These are phyloP conservation scores for Jaenimonas drosophilae DNA, from an alignment of 208 protist species.

Conservation along the genomic window DNA sequence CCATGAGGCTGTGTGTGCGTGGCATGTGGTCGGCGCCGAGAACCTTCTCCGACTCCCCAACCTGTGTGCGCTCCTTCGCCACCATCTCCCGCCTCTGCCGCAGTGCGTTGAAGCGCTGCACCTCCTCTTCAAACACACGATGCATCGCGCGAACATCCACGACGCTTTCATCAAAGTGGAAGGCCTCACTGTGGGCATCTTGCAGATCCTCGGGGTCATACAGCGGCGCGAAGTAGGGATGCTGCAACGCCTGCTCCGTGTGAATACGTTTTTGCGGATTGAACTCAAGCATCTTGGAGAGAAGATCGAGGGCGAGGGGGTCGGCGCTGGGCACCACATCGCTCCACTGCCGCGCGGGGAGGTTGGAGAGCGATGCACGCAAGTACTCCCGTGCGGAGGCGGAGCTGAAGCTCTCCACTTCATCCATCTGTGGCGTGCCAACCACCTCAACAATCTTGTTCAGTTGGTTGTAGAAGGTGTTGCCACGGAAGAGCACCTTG, in stretches of 20 bases:
- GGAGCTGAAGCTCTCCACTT: slow-evolving; percentile 83
- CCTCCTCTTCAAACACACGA: slow-evolving; percentile 56
- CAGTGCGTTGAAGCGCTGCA: slow-evolving; percentile 55
- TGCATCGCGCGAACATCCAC: slow-evolving; percentile 64
- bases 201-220: slow-evolving; percentile 74
- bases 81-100: slow-evolving; percentile 37
- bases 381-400: slow-evolving; percentile 81
- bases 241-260: slow-evolving; percentile 74
- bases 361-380: slow-evolving; percentile 53
- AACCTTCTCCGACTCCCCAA: slow-evolving; percentile 19
- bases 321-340: slow-evolving; percentile 63
- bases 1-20: slow-evolving; percentile 78
- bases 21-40: slow-evolving; percentile 63
- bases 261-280: slow-evolving; percentile 76
- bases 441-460: slow-evolving; percentile 90
- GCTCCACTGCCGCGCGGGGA: slow-evolving; percentile 33
- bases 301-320: slow-evolving; percentile 61
- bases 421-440: slow-evolving; percentile 84
- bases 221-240: slow-evolving; percentile 82
- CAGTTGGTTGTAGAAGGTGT: slow-evolving; percentile 90
- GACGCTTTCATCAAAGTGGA: slow-evolving; percentile 75
- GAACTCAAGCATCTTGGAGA: slow-evolving; percentile 74
- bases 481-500: slow-evolving; percentile 83
- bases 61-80: slow-evolving; percentile 24
- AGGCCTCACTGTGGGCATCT: slow-evolving; percentile 59